phyloP scores from a whole-genome alignment of 192 early-diverging fungal species.

The Gonapodya prolifera region DNA sequence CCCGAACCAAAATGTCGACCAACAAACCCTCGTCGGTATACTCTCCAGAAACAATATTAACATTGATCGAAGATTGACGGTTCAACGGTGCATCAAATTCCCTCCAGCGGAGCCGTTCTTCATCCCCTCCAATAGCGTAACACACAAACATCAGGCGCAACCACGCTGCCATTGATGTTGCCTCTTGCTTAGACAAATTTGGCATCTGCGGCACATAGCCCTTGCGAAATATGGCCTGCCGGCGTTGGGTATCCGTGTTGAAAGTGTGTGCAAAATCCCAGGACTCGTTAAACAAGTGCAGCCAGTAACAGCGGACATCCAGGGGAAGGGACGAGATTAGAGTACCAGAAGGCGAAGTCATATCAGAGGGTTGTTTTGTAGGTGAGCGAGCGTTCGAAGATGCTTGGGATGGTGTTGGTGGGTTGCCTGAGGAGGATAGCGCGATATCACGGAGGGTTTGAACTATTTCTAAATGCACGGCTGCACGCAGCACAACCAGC shows the following conservation, averaged over 20 bases:
- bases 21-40: neutral
- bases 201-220: slow-evolving; percentile 4
- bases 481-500: neutral
- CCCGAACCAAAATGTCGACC: neutral
- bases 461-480: neutral
- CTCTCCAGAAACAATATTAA: neutral
- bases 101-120: neutral
- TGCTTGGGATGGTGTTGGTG: neutral
- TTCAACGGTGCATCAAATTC: neutral
- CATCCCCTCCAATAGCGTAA: neutral
- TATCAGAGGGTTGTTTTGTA: neutral
- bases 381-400: neutral
- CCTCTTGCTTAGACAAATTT: slow-evolving; percentile 3
- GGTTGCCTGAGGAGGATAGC: neutral
- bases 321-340: neutral
- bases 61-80: neutral
- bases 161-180: neutral
- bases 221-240: neutral
- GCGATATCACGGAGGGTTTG: neutral
- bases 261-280: slow-evolving; percentile 1
- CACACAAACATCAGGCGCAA: neutral
- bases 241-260: neutral
- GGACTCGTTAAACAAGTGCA: neutral
- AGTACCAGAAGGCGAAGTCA: neutral
- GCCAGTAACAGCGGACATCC: neutral